Conservation (phyloP, 257 asterid species). For the Solanum chilense region DNA sequence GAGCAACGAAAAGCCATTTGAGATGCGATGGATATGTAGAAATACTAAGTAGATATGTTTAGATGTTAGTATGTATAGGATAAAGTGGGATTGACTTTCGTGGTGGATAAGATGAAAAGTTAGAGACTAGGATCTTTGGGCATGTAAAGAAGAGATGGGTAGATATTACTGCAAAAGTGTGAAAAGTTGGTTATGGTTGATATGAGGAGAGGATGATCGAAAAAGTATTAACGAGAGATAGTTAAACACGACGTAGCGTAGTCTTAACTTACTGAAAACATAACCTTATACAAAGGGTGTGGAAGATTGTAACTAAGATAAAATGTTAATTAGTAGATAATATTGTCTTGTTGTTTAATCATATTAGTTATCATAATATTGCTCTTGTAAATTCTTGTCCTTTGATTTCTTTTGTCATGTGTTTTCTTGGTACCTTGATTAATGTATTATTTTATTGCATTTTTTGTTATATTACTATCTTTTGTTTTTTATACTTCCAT, state of each 20-base stretch:
- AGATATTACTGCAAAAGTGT: background rate
- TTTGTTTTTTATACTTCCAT: background rate
- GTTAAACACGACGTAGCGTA: background rate
- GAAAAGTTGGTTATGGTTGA: background rate
- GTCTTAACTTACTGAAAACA: background rate
- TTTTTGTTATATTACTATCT: too few relatives aligned
- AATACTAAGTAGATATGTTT: background rate
- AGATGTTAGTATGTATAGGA: background rate
- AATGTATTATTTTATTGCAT: background rate
- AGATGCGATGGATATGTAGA: too few relatives aligned
- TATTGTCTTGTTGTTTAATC: background rate
- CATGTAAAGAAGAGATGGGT: background rate
- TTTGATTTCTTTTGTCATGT: background rate
- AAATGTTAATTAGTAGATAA: background rate
- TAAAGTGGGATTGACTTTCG: background rate
- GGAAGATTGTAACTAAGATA: background rate
- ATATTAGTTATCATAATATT: background rate
- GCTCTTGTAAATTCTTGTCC: background rate
- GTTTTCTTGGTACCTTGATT: background rate
- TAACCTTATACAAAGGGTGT: background rate
- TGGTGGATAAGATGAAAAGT: background rate
- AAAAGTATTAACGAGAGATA: background rate
- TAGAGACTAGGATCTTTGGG: background rate
- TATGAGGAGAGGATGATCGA: background rate
- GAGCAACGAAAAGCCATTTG: background rate